A percentile compares a stretch with the other conserved stretches of the same genome.
Conservation (phyloP, 1,284 basidiomycete species). For the Schizophyllum commune region DNA sequence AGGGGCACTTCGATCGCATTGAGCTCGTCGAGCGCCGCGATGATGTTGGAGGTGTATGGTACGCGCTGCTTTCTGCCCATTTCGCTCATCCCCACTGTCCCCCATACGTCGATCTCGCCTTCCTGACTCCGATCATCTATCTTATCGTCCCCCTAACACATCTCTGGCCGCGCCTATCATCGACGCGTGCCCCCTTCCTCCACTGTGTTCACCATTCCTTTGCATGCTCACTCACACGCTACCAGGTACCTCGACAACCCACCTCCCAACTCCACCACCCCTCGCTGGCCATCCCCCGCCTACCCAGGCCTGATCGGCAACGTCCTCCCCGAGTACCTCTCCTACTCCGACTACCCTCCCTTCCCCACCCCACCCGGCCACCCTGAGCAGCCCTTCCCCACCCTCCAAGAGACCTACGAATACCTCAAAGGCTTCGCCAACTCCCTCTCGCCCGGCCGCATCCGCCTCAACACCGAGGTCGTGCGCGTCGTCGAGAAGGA, state of each 20-base stretch:
- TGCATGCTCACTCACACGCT: background rate
- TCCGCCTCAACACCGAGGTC: slow-evolving; percentile 33
- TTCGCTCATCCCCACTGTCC: slow-evolving; percentile 4
- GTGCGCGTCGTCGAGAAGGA: slow-evolving; percentile 25
- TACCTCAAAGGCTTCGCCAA: slow-evolving; percentile 32
- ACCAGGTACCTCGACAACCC: slow-evolving; percentile 24
- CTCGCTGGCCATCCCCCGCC: slow-evolving; percentile 35
- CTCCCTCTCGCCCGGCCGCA: slow-evolving; percentile 24
- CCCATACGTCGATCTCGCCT: background rate
- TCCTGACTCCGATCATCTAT: slow-evolving; percentile 2
- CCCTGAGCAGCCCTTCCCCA: slow-evolving; percentile 35
- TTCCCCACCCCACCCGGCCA: slow-evolving; percentile 23
- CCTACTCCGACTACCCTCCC: slow-evolving; percentile 26
- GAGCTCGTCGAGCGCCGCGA: slow-evolving; percentile 35
- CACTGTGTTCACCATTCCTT: no score
- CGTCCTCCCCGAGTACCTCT: slow-evolving; percentile 38
- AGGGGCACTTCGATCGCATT: slow-evolving; percentile 25
- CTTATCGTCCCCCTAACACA: no score
- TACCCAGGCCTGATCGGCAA: slow-evolving; percentile 41
- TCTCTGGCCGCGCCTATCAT: no score
- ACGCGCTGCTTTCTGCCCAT: background rate
- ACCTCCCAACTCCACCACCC: slow-evolving; percentile 4
- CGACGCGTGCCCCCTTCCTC: no score
- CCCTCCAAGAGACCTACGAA: slow-evolving; percentile 30
- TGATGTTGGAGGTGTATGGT: slow-evolving; percentile 42